Evolutionary conservation across 2,329 filamentous ascomycete species (phyloP).

Genomic region (Zalaria obscura): DNA sequence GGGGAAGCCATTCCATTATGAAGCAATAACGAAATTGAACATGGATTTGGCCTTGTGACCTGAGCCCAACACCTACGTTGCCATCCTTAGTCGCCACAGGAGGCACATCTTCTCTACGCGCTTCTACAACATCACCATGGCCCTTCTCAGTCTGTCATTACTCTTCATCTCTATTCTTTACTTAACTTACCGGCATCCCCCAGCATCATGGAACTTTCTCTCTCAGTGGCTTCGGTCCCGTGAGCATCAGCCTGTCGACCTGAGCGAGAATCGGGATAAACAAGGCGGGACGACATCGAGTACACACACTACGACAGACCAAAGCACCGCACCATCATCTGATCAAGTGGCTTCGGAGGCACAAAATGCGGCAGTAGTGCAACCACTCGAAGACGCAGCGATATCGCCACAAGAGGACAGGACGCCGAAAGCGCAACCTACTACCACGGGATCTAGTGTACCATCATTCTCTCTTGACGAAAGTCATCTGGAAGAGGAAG

Average conservation of each 20-base stretch:
- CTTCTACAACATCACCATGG: constrained; percentile 18
- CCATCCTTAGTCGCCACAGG: no score
- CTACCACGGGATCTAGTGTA: constrained; percentile 7
- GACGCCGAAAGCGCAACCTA: constrained; percentile 17
- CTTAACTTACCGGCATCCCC: constrained; percentile 25
- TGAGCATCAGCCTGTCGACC: not conserved
- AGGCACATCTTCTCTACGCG: no score
- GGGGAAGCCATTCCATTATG: no score
- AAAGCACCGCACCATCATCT: no score
- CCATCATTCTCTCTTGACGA: constrained; percentile 7
- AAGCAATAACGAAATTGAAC: no score
- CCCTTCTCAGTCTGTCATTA: constrained; percentile 24
- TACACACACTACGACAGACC: no score
- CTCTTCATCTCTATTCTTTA: constrained; percentile 25
- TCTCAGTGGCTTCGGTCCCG: constrained; percentile 12
- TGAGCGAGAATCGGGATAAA: no score
- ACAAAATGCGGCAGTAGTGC: no score
- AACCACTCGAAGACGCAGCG: not conserved
- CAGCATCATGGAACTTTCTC: constrained; percentile 18
- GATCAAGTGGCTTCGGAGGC: no score
- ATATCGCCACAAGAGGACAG: constrained; percentile 7
- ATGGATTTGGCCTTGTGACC: no score
- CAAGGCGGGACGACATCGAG: no score
- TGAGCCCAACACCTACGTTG: no score
- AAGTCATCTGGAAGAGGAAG: constrained; percentile 12